These are phyloP conservation scores for Aspergillus sp. DNA, from an alignment of 2,329 filamentous ascomycete genomes.

Conservation along the genomic window DNA sequence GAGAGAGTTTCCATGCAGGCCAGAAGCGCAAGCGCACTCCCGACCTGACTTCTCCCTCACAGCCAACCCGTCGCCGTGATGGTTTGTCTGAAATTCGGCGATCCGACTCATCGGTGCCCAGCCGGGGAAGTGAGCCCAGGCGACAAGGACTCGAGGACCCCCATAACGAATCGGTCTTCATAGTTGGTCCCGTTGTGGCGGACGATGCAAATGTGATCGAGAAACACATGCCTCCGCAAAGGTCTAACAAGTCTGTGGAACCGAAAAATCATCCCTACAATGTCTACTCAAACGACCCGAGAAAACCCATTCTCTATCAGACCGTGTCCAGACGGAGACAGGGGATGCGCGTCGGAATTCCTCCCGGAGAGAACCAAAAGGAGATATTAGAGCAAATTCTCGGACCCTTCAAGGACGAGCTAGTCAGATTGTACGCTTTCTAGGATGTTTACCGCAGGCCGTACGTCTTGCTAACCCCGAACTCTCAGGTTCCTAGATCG, in stretches of 20 bases:
- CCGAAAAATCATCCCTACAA: conserved; percentile 50
- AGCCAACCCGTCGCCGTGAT: conserved; percentile 19
- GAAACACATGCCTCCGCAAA: conserved; percentile 54
- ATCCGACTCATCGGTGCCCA: conserved; percentile 25
- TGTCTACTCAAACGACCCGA: conserved; percentile 50
- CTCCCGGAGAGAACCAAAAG: conserved; percentile 50
- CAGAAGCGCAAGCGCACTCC: conserved; percentile 40
- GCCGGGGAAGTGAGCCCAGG: conserved; percentile 31
- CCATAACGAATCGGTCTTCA: conserved; percentile 50
- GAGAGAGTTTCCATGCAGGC: conserved; percentile 25
- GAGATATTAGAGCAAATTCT: conserved; percentile 60
- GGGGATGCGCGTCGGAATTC: conserved; percentile 45
- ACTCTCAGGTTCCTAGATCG: conserved; percentile 53
- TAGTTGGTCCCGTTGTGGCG: conserved; percentile 60
- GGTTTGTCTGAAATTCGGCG: conserved; percentile 23
- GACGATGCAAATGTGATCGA: conserved; percentile 62
- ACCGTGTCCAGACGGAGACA: conserved; percentile 53
- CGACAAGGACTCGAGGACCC: conserved; percentile 36
- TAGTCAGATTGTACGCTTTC: conserved; percentile 52
- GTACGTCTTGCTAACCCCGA: conserved; percentile 5
- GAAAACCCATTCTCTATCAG: conserved; percentile 48
- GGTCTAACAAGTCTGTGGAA: conserved; percentile 39
- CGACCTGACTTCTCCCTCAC: conserved; percentile 26
- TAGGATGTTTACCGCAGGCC: not conserved
- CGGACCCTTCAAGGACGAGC: conserved; percentile 53